Evolutionary conservation across 139 green algal genomes (phyloP).

Genomic region (Closterium sp.): DNA sequence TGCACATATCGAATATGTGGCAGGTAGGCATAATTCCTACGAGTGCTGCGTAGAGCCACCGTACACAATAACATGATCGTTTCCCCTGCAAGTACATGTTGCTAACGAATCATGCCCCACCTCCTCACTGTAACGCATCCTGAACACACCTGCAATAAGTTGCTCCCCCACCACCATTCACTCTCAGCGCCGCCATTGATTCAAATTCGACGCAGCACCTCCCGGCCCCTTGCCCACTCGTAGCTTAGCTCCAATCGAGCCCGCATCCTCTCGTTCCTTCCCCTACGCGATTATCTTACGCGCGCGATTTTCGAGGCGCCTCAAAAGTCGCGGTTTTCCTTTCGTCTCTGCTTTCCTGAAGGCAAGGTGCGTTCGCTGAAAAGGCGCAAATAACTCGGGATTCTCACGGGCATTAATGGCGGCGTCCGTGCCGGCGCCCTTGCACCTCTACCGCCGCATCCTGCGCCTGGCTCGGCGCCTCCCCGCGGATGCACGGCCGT

Average conservation of each 20-base stretch:
- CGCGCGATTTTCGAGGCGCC: no score
- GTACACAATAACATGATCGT: no score
- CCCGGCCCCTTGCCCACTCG: no score
- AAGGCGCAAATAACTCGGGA: not conserved
- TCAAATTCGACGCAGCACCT: not conserved
- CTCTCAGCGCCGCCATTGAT: no score
- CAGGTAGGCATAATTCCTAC: no score
- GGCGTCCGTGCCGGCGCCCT: not conserved
- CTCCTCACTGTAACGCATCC: not conserved
- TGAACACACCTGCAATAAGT: no score
- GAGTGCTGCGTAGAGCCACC: no score
- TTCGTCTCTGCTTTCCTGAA: not conserved
- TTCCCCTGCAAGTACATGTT: not conserved
- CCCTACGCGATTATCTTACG: no score
- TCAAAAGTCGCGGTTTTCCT: no score
- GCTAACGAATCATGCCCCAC: not conserved
- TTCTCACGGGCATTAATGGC: not conserved
- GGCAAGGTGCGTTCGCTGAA: not conserved
- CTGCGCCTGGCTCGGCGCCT: not conserved
- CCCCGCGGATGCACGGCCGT: not conserved
- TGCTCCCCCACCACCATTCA: not conserved
- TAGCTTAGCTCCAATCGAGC: not conserved
- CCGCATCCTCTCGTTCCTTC: no score
- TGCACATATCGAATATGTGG: no score
- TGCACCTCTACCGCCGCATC: slow-evolving; percentile 12